A percentile compares a stretch with the other conserved stretches of the same genome.
phyloP scores from a whole-genome alignment of 495 filamentous ascomycete species.

The Penicillium roqueforti region DNA sequence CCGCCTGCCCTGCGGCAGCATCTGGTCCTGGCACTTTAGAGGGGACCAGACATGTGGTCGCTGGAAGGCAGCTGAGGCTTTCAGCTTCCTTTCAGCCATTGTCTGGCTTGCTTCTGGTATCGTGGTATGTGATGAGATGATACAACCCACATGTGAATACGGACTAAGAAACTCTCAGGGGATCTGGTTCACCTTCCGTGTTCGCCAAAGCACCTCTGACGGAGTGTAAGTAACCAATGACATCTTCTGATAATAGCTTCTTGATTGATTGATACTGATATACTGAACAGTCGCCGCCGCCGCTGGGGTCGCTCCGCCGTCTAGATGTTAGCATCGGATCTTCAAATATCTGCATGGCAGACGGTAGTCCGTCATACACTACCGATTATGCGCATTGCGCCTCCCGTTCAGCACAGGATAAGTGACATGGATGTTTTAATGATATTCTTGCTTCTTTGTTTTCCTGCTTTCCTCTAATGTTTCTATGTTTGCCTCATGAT shows the following conservation, averaged over 20 bases:
- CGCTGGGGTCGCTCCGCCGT: constrained; percentile 21
- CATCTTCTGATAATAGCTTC: not conserved
- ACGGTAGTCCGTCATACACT: not conserved
- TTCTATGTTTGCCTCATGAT: constrained; percentile 21
- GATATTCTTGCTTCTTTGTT: constrained; percentile 4
- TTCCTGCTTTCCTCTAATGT: constrained; percentile 13
- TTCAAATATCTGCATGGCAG: not conserved
- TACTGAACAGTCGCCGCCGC: constrained; percentile 9
- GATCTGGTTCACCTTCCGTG: constrained; percentile 44
- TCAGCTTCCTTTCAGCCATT: constrained; percentile 63
- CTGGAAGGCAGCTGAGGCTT: constrained; percentile 65
- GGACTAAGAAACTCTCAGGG: constrained; percentile 22
- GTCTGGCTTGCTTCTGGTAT: constrained; percentile 61
- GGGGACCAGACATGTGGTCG: constrained; percentile 45
- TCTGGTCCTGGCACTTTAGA: constrained; percentile 47
- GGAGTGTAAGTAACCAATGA: not conserved
- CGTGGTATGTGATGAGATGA: constrained; percentile 32
- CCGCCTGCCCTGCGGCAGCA: constrained; percentile 50
- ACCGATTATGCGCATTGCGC: not conserved
- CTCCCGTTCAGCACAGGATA: not conserved
- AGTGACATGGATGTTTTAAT: constrained; percentile 5
- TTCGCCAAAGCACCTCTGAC: constrained; percentile 2
- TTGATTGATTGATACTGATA: constrained; percentile 5
- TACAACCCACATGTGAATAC: not conserved
- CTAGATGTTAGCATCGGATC: not conserved